Conservation (phyloP, 1,284 basidiomycete species). For the Leccinum solheimii region DNA sequence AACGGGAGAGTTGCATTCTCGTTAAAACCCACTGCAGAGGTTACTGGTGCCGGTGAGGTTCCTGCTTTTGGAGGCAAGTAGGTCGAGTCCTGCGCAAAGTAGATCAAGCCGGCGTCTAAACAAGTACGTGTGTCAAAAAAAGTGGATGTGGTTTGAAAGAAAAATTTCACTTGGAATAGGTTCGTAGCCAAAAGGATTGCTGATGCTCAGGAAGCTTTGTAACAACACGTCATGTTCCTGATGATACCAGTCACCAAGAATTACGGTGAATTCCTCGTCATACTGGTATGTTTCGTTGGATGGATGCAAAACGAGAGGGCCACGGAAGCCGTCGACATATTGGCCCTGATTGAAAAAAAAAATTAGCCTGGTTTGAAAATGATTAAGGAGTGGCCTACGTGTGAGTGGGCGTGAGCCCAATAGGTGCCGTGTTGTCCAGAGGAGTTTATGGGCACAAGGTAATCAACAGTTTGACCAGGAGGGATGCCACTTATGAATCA, state of each 20-base stretch:
- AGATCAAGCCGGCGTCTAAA: conserved; percentile 79
- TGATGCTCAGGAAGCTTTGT: conserved; percentile 71
- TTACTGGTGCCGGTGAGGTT: conserved; percentile 46
- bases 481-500: conserved; percentile 73
- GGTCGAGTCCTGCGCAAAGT: conserved; percentile 73
- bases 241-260: conserved; percentile 88
- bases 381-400: conserved; percentile 37
- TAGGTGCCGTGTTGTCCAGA: conserved; percentile 83
- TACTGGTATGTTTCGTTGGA: conserved; percentile 65
- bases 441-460: conserved; percentile 74
- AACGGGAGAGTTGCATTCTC: conserved; percentile 87
- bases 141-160: background rate
- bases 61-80: conserved; percentile 67
- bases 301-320: conserved; percentile 76
- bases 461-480: conserved; percentile 70
- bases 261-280: conserved; percentile 89
- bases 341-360: conserved; percentile 54
- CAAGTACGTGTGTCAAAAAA: background rate
- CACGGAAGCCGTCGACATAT: conserved; percentile 85
- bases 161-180: conserved; percentile 70
- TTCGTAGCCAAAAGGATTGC: conserved; percentile 83
- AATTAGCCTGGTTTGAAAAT: background rate
- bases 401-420: conserved; percentile 81
- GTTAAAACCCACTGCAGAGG: conserved; percentile 73
- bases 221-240: conserved; percentile 66